phyloP scores from a whole-genome alignment of 129 eudicot genomes.

The Dittrichia graveolens region DNA sequence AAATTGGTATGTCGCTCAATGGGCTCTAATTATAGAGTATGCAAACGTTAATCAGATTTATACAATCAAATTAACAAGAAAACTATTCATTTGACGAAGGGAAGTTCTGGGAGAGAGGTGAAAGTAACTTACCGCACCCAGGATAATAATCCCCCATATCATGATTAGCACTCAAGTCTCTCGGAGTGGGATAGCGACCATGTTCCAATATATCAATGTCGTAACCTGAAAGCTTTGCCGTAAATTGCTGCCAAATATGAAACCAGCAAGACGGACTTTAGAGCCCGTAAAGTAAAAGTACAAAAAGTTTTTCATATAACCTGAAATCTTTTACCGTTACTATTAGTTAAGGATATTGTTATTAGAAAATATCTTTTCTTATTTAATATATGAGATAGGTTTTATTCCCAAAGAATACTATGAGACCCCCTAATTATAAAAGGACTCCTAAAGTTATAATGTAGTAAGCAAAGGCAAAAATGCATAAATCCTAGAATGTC shows the following conservation, averaged over 20 bases:
- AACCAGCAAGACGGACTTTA: too few species aligned
- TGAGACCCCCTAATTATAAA: too few species aligned
- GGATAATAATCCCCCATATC: not conserved
- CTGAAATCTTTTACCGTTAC: too few species aligned
- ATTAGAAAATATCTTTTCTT: too few species aligned
- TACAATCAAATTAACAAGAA: not conserved
- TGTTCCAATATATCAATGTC: not conserved
- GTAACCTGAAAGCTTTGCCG: constrained; percentile 2
- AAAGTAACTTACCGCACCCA: not conserved
- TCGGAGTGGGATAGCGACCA: not conserved
- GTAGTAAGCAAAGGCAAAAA: too few species aligned
- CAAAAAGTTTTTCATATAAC: too few species aligned
- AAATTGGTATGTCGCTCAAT: not conserved
- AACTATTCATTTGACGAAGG: not conserved
- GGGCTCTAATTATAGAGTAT: not conserved
- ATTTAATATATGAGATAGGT: too few species aligned
- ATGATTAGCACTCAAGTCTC: not conserved
- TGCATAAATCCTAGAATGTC: too few species aligned
- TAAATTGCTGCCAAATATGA: not conserved
- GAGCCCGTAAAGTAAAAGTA: too few species aligned
- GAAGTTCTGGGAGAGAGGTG: not conserved
- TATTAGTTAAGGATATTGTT: too few species aligned
- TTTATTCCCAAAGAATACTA: too few species aligned
- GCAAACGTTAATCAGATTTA: not conserved
- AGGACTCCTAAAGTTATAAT: too few species aligned